Base-by-base conservation (phyloP, 1,139 yeast species). In the Sugiyamaella sp. region DNA sequence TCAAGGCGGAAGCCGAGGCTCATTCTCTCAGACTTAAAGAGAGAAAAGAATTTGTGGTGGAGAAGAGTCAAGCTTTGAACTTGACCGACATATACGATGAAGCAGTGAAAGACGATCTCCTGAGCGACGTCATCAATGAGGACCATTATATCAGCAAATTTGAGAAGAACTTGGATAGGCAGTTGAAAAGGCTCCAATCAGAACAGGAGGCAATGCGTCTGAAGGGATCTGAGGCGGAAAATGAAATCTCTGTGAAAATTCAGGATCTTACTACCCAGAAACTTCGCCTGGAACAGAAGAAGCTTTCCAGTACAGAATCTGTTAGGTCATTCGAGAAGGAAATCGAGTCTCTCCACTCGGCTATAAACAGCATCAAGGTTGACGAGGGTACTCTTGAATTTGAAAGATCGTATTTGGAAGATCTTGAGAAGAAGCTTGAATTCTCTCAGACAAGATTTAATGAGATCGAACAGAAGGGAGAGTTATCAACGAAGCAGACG, bases 1-100 rank as follows among this genome's bases (percentile, higher is more conserved):
- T 85, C 48, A 74, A 74, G 52, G 80, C 84, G 0, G 77, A 79
- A 41, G 75, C 75, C 47, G 72, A 71, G 2, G 72, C 71, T 4
- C 70, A 75, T 56, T 17, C n/a, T 1, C 27, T 16, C 4, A 38
- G 44, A 14, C 25, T 46, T 10, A n/a, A n/a, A 14, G 50, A 46
- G 14, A 38, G 32, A 4, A 55, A 57, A 5, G 53, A 60, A 2
- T 59, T 61, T 9, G 62, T 70, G 14, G 70, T 69, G n/a, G 52
- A 52, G 0, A 49, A 58, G 38, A 40, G 60, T 53, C 21, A 29
- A 12, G 16, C 21, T 3, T 35, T 54, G 9, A 39, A 52, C 20
- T 33, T 55, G n/a, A 20, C 27, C 37, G 42, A 40, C 14, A 43
- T 38, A 10, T 24, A 37, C 17, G 46, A 27, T 20, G 51, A 44